Evolutionary conservation across 1,284 basidiomycete genomes (phyloP), one percentile per base, ranked within the genome.

Genomic region (Pseudozyma hubeiensis): DNA sequence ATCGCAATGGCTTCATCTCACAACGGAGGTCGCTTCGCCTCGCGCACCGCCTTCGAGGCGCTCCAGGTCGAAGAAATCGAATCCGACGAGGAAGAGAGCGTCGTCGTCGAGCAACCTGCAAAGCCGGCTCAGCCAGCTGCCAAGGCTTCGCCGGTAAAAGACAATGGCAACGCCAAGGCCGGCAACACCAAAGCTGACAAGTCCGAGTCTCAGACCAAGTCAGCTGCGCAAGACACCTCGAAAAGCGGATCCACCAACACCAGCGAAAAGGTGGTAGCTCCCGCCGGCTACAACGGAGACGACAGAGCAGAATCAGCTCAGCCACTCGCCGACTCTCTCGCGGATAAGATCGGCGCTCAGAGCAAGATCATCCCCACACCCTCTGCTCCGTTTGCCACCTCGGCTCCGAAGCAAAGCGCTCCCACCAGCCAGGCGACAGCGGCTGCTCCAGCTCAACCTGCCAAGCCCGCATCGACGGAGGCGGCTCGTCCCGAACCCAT

Each of bases 41-140:
- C 75, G 46, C 63, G 64, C 17, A 74, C 66, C 54, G 71, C 71
- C 50, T 77, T 77, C 49, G 75, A 77, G 39, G 70, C 70, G 3
- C 65, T 77, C 4, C 61, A 65, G 48, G 71, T 77, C 44, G 75
- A 77, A 53, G 75, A 72, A 17, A 56, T 65, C 50, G 75, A 75
- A 47, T 66, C 66, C 29, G 70, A 77, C 55, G 70, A 74, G 16
- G 71, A 74, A 53, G 58, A 58, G 44, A 16, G 43, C 19, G 43
- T 59, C 16, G 56, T 59, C 47, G 51, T 65, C 37, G 13, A 53
- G 49, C 52, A 47, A 40, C 45, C 48, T 4, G 17, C 56, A 30
- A 47, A 64, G 53, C 29, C 54, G 8, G n/a, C 48, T 16, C 40
- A 37, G 31, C 29, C 48, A 17, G 52, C 66, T 17, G 24, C 47